A percentile compares a stretch with the other conserved stretches of the same genome.
These are phyloP conservation scores for Corylus avellana DNA, from an alignment of 306 rosid genomes.

Conservation along the genomic window DNA sequence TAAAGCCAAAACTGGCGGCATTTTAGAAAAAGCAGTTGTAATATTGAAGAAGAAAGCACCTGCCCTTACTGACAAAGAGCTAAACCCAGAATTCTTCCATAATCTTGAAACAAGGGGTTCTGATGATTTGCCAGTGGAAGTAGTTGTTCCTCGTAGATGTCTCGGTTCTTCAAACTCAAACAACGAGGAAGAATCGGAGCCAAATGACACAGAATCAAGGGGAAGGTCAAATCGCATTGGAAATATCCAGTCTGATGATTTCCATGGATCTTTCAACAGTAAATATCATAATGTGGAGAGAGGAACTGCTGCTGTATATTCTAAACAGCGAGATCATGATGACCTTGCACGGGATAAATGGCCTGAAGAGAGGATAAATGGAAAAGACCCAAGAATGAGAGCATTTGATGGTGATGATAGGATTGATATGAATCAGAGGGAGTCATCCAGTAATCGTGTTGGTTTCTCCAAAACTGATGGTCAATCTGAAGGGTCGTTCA, in stretches of 20 bases:
- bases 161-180: conserved; percentile 65
- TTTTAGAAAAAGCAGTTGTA: conserved; percentile 79
- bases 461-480: conserved; percentile 79
- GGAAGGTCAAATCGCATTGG: conserved; percentile 49
- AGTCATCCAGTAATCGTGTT: conserved; percentile 62
- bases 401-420: conserved; percentile 55
- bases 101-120: conserved; percentile 83
- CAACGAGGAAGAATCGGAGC: conserved; percentile 60
- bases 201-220: conserved; percentile 48
- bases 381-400: conserved; percentile 66
- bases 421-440: conserved; percentile 62
- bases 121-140: conserved; percentile 91
- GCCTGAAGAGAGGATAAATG: conserved; percentile 64
- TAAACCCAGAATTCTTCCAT: conserved; percentile 93
- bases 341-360: conserved; percentile 55
- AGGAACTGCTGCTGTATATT: conserved; percentile 45
- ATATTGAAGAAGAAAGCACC: conserved; percentile 90
- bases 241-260: conserved; percentile 50
- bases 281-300: conserved; percentile 60
- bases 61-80: conserved; percentile 72
- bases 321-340: conserved; percentile 53
- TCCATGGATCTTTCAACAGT: conserved; percentile 49
- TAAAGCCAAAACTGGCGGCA: conserved; percentile 54
- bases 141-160: conserved; percentile 76
- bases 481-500: conserved; percentile 76